Evolutionary conservation across 768 basidiomycete genomes (phyloP), one percentile per base, ranked within the genome.

Genomic region (Podaxis sp.): DNA sequence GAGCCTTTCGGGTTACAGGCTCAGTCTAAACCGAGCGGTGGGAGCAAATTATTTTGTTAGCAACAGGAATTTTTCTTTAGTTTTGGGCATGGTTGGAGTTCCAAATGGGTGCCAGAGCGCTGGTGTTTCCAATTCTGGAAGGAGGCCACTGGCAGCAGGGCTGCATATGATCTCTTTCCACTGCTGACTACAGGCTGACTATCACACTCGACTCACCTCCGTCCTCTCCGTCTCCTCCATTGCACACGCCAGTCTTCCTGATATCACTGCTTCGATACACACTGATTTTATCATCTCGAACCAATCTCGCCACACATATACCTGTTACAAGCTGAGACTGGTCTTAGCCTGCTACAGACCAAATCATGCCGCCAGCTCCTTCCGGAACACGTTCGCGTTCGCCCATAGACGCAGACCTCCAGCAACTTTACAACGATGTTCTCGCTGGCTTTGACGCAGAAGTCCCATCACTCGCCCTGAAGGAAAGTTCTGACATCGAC

Each of bases 371-470:
- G 15, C 54, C 36, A 63, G 54, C 54, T 11, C 54, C 61, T n/a
- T 17, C 54, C 54, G 61, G 42, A 49, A 57, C 55, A 39, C 46
- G 61, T 24, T 40, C 61, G 22, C 54, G 61, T 42, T 75, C 79
- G 54, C 84, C 87, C 3, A 83, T 83, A 42, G 90, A 91, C 65
- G 85, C 86, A 68, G 89, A 91, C 69, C 80, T 92, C 4, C 87
- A 90, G 67, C 80, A 82, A 61, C 82, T 92, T 49, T 92, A 91
- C 73, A 84, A 90, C 65, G 87, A 90, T 72, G 89, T 92, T 22
- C 87, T 87, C 78, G 84, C 84, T 51, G 84, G 83, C 30, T 92
- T 89, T 68, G 74, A 80, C 33, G 86, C 88, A 6, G 80, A 80
- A 28, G 63, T 59, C 7, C 64, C 71, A 36, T 52, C 65, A 51